Conservation (phyloP, 129 eudicot species). For the sunflower (Helianthus annuus) region HanXRQr2.0-SUNRISE NC_035445.2:4698593-4699092, state of each 20-base stretch:
- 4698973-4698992: conserved; percentile 90
- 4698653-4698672: conserved; percentile 66
- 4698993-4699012: conserved; percentile 97
- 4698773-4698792: conserved; percentile 55
- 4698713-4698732: conserved; percentile 83
- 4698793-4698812: conserved; percentile 54
- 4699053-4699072: conserved; percentile 97
- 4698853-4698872: conserved; percentile 39
- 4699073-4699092: conserved; percentile 97
- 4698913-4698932: too few species aligned
- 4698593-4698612: conserved; percentile 76
- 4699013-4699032: conserved; percentile 98
- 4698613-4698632: conserved; percentile 68
- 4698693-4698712: conserved; percentile 80
- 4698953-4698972: too few species aligned
- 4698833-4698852: conserved; percentile 92
- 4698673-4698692: conserved; percentile 83
- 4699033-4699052: conserved; percentile 98
- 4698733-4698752: conserved; percentile 78
- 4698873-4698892: too few species aligned
- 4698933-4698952: too few species aligned
- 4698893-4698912: too few species aligned
- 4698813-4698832: conserved; percentile 94
- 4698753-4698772: conserved; percentile 80
- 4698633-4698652: conserved; percentile 88